Evolutionary conservation across 768 basidiomycete genomes (phyloP), one percentile per base, ranked within the genome.

Genomic region (Naganishia kalamii): DNA sequence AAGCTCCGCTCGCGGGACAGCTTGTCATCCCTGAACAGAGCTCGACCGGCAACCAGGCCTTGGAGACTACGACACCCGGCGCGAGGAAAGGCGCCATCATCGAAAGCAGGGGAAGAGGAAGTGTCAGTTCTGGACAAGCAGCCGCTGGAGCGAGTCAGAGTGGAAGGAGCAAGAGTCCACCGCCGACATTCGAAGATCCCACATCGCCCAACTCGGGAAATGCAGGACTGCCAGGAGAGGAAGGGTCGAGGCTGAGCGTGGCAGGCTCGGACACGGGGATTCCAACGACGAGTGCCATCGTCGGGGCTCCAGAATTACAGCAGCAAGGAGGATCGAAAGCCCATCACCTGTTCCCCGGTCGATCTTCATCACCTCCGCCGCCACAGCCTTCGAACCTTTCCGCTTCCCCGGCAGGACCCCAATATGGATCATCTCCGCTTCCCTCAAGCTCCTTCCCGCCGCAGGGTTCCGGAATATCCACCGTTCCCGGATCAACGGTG

Each of bases 351-450:
- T 48, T 60, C 64, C 54, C 54, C 54, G 54, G 54, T 40, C 35
- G 54, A 73, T 89, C 47, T 90, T 92, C 21, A 92, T 93, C 2
- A 84, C 92, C 68, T 72, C 81, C 12, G 88, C 88, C 49, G 90
- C 93, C 78, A 78, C 73, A 66, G 67, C 77, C 65, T 44, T 69
- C 70, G 35, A 70, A 62, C 10, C 33, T 75, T 46, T 66, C 70
- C 57, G 50, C 72, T 32, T 70, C 73, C 12, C 69, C 75, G 0
- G 49, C 60, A 41, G 62, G 41, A 29, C 43, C 37, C 21, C 63
- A 35, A 35, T 47, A 40, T 32, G 51, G 51, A 25, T 47, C 27
- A 35, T 64, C 52, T 32, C 32, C 51, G 12, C 25, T 50, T 27
- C 33, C 54, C 30, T 48, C 64, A 13, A 65, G 60, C 71, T 33